Evolutionary conservation across 495 filamentous ascomycete species (phyloP).

Genomic region (Schizothecium vesticola): DNA sequence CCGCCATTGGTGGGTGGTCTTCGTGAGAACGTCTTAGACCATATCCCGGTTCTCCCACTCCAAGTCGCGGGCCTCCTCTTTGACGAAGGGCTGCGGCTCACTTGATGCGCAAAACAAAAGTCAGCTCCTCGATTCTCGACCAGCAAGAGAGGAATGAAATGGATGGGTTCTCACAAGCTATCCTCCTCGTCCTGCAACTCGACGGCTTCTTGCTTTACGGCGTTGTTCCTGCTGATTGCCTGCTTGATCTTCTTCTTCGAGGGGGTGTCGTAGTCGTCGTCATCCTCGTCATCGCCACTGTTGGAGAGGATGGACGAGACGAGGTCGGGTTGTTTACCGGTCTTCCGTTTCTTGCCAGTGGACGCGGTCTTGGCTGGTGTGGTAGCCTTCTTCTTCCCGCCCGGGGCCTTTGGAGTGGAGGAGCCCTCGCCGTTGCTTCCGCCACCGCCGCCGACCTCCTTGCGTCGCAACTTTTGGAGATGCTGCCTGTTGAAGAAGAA

Average conservation of each 20-base stretch:
- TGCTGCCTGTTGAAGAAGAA: constrained; percentile 29
- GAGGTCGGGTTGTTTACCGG: constrained; percentile 11
- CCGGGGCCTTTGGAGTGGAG: constrained; percentile 11
- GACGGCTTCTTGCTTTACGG: background rate
- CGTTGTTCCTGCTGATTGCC: background rate
- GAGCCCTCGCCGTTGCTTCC: background rate
- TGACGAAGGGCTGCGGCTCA: background rate
- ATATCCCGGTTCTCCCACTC: too few relatives aligned
- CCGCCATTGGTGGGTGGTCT: background rate
- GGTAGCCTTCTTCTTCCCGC: background rate
- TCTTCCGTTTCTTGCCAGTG: constrained; percentile 3
- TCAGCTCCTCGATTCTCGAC: background rate
- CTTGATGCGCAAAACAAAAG: background rate
- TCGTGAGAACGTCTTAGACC: background rate
- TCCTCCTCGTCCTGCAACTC: background rate
- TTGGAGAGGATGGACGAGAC: too few relatives aligned
- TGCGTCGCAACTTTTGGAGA: constrained; percentile 35
- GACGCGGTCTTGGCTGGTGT: constrained; percentile 6
- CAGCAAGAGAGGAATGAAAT: background rate
- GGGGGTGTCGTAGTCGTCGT: constrained; percentile 3
- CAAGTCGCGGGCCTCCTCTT: background rate
- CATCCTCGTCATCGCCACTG: background rate
- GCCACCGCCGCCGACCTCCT: constrained; percentile 14
- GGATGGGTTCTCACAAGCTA: background rate
- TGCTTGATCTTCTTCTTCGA: background rate